These are phyloP conservation scores for Marsdenia floribunda DNA, from an alignment of 257 asterid genomes.

Conservation along the genomic window DNA sequence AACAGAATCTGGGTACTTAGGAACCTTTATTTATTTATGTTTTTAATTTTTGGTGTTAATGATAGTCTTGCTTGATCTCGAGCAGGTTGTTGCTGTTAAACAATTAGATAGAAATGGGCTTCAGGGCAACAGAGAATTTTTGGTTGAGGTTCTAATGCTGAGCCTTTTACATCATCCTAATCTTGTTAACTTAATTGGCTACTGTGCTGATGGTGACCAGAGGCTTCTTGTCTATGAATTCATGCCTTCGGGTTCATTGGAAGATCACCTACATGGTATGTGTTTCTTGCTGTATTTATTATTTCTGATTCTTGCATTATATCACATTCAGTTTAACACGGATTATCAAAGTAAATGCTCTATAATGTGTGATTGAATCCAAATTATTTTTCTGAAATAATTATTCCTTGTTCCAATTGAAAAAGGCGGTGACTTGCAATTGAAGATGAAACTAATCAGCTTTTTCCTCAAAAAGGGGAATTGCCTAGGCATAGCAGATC, in stretches of 20 bases:
- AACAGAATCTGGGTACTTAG: background rate
- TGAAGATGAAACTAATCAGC: background rate
- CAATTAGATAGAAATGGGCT: constrained; percentile 97
- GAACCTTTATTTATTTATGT: background rate
- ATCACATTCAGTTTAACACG: background rate
- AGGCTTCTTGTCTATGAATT: constrained; percentile 96
- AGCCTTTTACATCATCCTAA: constrained; percentile 97
- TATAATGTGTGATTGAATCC: background rate
- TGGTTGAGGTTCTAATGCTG: constrained; percentile 97
- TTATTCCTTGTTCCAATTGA: background rate
- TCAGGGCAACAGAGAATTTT: constrained; percentile 95
- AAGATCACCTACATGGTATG: constrained; percentile 98
- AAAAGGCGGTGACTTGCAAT: background rate
- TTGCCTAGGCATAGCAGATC: background rate
- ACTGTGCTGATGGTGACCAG: constrained; percentile 99
- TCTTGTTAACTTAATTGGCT: constrained; percentile 84
- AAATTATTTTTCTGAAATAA: background rate
- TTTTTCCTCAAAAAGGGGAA: background rate
- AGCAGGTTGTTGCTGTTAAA: constrained; percentile 89
- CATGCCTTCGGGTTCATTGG: constrained; percentile 96
- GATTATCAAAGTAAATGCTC: background rate
- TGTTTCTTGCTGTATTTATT: constrained; percentile 3
- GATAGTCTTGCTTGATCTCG: constrained; percentile 11
- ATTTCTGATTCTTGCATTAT: background rate
- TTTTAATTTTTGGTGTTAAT: background rate